Base-by-base conservation (phyloP, 371 early-diverging fungal genomes). In the Thermomucor indicae-seudaticae region DNA sequence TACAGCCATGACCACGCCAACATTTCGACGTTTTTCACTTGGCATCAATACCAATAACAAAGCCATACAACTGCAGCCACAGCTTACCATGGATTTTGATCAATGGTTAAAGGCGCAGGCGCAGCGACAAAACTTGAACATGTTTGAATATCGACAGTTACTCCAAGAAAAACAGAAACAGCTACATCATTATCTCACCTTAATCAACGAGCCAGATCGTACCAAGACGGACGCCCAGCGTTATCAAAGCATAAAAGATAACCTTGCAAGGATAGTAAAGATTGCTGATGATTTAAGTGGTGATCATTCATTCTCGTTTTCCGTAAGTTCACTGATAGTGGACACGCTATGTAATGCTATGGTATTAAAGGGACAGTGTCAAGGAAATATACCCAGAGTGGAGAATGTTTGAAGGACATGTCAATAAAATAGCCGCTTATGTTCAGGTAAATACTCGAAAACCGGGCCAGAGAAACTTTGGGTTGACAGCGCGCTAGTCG, bases 301-400 rank as follows among this genome's bases (percentile, higher is more conserved):
- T 3, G 69, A 72, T 58, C 66, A 58, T 39, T 59, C 60, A 0
- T 22, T 63, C 19, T 27, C 57, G 6, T 65, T 72, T 57, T 47
- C 22, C 25, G 72, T 72, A 65, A 53, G 32, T 51, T 6, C 7
- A 10, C 6, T 17, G n/a, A 25, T 12, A 19, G 22, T 42, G 10
- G 11, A 14, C 16, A 47, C 20, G n/a, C n/a, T n/a, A n/a, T n/a
- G n/a, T n/a, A n/a, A n/a, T n/a, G n/a, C n/a, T n/a, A n/a, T n/a
- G n/a, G n/a, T n/a, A n/a, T n/a, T n/a, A n/a, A n/a, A n/a, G n/a
- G n/a, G n/a, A n/a, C n/a, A n/a, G n/a, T n/a, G 14, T 37, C 19
- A 24, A 65, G 65, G 56, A 69, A 42, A 58, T 74, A 20, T 74
- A 60, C 34, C 70, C 70, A 11, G 74, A 70, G 43, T 74, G 74